These are phyloP conservation scores for Forsythia viridissima DNA, from an alignment of 257 asterid genomes.

Conservation along the genomic window DNA sequence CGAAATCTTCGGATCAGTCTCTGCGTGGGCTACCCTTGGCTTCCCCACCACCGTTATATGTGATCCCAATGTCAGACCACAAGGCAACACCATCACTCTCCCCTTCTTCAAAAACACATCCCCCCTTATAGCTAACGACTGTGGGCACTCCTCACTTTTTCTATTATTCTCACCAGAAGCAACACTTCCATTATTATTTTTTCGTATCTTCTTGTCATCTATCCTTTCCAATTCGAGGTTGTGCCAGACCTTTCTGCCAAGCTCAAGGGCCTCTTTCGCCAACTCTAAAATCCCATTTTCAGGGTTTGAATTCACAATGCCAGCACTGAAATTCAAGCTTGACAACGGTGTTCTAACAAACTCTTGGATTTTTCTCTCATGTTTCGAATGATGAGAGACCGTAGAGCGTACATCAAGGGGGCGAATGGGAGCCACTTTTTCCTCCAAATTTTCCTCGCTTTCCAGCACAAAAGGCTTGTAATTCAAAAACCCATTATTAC, in stretches of 20 bases:
- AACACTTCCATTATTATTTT: constrained; percentile 20
- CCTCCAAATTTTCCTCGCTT: constrained; percentile 66
- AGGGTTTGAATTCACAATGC: constrained; percentile 42
- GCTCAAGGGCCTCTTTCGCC: constrained; percentile 67
- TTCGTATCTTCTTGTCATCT: background rate
- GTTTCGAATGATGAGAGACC: constrained; percentile 20
- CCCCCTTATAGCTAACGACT: constrained; percentile 57
- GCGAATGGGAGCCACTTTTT: constrained; percentile 61
- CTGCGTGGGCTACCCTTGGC: constrained; percentile 75
- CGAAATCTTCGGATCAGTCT: constrained; percentile 78
- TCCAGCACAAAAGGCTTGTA: constrained; percentile 61
- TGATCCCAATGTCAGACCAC: constrained; percentile 91
- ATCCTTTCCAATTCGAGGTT: constrained; percentile 50
- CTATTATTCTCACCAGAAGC: constrained; percentile 5
- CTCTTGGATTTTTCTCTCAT: constrained; percentile 39
- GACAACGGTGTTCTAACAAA: constrained; percentile 34
- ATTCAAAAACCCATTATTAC: constrained; percentile 48
- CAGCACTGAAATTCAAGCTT: constrained; percentile 56
- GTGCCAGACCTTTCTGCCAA: constrained; percentile 72
- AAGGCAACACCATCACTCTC: constrained; percentile 67
- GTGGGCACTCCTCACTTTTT: constrained; percentile 55
- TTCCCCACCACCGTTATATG: constrained; percentile 80
- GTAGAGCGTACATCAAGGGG: constrained; percentile 48
- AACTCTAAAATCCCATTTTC: constrained; percentile 55
- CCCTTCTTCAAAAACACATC: constrained; percentile 52